Conservation (phyloP, 1,139 yeast species). For the Pichia inconspicua region DNA sequence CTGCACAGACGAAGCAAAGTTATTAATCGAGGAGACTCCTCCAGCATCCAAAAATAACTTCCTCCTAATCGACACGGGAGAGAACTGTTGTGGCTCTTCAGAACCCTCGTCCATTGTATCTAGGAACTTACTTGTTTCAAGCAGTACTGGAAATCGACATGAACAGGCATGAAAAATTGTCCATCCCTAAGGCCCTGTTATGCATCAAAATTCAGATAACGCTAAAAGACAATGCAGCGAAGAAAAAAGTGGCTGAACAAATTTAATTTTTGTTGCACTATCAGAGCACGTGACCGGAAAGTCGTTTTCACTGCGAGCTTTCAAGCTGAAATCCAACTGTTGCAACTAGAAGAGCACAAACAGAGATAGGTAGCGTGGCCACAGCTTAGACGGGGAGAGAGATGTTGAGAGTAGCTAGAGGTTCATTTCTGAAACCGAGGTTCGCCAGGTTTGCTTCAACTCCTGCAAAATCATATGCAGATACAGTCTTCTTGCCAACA, state of each 20-base stretch:
- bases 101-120: background rate
- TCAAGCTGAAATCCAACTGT: too few relatives aligned
- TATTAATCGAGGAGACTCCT: slow-evolving; percentile 25
- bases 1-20: slow-evolving; percentile 26
- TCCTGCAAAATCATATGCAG: background rate
- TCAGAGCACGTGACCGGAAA: too few relatives aligned
- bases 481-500: background rate
- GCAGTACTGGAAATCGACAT: background rate
- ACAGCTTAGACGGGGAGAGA: background rate
- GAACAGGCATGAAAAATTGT: background rate
- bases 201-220: too few relatives aligned
- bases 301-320: too few relatives aligned
- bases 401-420: background rate
- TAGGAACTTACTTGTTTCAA: background rate
- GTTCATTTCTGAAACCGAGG: background rate
- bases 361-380: background rate
- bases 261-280: background rate
- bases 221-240: too few relatives aligned
- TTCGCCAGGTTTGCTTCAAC: background rate
- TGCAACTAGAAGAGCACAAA: too few relatives aligned
- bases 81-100: background rate
- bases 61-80: slow-evolving; percentile 13
- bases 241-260: too few relatives aligned
- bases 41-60: slow-evolving; percentile 25
- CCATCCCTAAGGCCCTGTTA: background rate